Percentiles rank a stretch among this genome's conserved stretches.
Evolutionary conservation across 164 flowering plant genomes (phyloP).

Genomic region (Kalanchoe fedtschenkoi): DNA sequence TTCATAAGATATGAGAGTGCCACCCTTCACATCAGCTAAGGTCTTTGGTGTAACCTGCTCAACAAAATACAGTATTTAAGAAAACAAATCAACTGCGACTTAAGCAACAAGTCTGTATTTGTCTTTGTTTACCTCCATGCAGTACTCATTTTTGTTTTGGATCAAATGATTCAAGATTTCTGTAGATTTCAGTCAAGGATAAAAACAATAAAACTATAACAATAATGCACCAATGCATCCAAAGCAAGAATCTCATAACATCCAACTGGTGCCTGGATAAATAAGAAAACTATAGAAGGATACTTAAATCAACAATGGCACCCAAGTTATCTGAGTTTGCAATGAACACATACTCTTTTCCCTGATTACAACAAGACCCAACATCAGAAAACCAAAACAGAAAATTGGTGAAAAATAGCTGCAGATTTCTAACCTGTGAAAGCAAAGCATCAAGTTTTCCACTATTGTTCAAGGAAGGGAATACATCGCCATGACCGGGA

Average conservation of each 20-base stretch:
- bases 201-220: conserved; percentile 14
- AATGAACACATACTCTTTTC: conserved; percentile 90
- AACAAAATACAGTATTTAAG: conserved; percentile 5
- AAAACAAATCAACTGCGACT: not conserved
- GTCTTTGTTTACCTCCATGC: conserved; percentile 79
- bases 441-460: conserved; percentile 82
- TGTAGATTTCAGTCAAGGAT: conserved; percentile 44
- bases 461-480: conserved; percentile 86
- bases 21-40: conserved; percentile 98
- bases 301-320: conserved; percentile 94
- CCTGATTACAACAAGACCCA: conserved; percentile 33
- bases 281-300: conserved; percentile 34
- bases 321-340: conserved; percentile 99
- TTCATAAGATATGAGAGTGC: conserved; percentile 92
- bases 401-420: not conserved
- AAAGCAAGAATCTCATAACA: conserved; percentile 4
- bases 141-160: conserved; percentile 81
- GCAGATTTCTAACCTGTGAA: conserved; percentile 46
- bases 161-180: conserved; percentile 88
- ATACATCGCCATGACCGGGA: conserved; percentile 97
- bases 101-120: not conserved
- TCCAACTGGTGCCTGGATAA: not conserved
- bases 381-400: not conserved
- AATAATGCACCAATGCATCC: not conserved
- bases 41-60: conserved; percentile 94